Percentiles rank a stretch among this genome's conserved stretches.
Conservation (phyloP, 768 basidiomycete genomes). For the Mycena metata region DNA sequence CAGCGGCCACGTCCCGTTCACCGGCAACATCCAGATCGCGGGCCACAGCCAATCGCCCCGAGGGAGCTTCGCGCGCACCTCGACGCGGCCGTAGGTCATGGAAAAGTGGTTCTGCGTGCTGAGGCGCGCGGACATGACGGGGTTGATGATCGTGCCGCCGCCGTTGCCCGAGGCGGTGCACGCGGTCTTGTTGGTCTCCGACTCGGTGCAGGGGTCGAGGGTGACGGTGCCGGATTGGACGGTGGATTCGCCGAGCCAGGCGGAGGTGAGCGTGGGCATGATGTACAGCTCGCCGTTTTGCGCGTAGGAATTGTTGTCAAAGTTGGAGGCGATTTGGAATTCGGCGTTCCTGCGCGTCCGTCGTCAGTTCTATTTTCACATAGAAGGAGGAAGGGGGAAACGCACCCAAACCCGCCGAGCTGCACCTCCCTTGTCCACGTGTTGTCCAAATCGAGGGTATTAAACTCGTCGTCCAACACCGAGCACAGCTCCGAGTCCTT, state of each 20-base stretch:
- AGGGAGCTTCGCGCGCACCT: conserved; percentile 74
- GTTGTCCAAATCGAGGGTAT: conserved; percentile 55
- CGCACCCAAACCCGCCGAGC: conserved; percentile 81
- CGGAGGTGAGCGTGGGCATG: conserved; percentile 83
- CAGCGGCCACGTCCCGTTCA: conserved; percentile 70
- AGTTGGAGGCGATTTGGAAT: conserved; percentile 83
- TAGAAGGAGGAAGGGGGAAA: no score
- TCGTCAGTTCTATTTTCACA: no score
- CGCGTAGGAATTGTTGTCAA: conserved; percentile 64
- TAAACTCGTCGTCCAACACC: conserved; percentile 82
- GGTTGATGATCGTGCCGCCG: conserved; percentile 72
- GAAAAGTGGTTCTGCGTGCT: conserved; percentile 72
- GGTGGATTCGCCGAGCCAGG: conserved; percentile 50
- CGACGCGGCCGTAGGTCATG: conserved; percentile 72
- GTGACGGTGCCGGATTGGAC: conserved; percentile 58
- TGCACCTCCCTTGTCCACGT: conserved; percentile 80
- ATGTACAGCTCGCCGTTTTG: conserved; percentile 79
- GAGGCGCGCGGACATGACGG: conserved; percentile 82
- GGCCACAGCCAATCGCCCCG: conserved; percentile 83
- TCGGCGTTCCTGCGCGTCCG: conserved; percentile 66
- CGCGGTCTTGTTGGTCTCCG: conserved; percentile 49
- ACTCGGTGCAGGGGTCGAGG: conserved; percentile 49
- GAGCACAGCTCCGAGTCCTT: conserved; percentile 64
- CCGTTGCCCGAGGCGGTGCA: conserved; percentile 58
- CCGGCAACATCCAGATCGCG: conserved; percentile 81